These are phyloP conservation scores for Pichia sp. DNA, from an alignment of 1,139 yeast species.

Conservation along the genomic window DNA sequence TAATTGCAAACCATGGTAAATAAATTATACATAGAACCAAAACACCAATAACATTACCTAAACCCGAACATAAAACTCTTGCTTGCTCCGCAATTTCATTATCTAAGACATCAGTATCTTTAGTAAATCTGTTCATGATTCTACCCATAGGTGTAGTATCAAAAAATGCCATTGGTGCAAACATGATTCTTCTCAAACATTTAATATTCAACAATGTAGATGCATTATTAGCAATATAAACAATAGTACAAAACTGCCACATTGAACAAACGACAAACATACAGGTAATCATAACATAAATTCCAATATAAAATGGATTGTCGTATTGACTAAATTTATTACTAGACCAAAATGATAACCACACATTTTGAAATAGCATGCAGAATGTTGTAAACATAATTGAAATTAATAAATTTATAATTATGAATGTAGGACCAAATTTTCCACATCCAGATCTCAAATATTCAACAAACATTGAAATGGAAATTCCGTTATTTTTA, in stretches of 20 bases:
- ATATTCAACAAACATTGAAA: slow-evolving; percentile 43
- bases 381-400: slow-evolving; percentile 36
- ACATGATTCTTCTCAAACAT: slow-evolving; percentile 60
- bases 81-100: slow-evolving; percentile 62
- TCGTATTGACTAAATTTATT: slow-evolving; percentile 32
- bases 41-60: slow-evolving; percentile 40
- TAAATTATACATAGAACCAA: slow-evolving; percentile 44
- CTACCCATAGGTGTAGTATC: slow-evolving; percentile 71
- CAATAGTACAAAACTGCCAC: slow-evolving; percentile 47
- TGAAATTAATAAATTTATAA: slow-evolving; percentile 38
- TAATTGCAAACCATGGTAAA: slow-evolving; percentile 46
- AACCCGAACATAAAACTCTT: slow-evolving; percentile 45
- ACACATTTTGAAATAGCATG: slow-evolving; percentile 41
- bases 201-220: slow-evolving; percentile 37
- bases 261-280: slow-evolving; percentile 43
- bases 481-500: slow-evolving; percentile 40
- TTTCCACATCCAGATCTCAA: slow-evolving; percentile 54
- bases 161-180: slow-evolving; percentile 66
- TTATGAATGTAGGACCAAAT: slow-evolving; percentile 33
- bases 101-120: slow-evolving; percentile 80
- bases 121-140: slow-evolving; percentile 66
- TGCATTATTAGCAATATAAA: slow-evolving; percentile 46
- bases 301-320: slow-evolving; percentile 33
- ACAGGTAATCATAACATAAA: slow-evolving; percentile 52
- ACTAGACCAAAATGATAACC: slow-evolving; percentile 50